Evolutionary conservation across 2,329 filamentous ascomycete species (phyloP).

Genomic region (Ceratocystis cacaofunesta): DNA sequence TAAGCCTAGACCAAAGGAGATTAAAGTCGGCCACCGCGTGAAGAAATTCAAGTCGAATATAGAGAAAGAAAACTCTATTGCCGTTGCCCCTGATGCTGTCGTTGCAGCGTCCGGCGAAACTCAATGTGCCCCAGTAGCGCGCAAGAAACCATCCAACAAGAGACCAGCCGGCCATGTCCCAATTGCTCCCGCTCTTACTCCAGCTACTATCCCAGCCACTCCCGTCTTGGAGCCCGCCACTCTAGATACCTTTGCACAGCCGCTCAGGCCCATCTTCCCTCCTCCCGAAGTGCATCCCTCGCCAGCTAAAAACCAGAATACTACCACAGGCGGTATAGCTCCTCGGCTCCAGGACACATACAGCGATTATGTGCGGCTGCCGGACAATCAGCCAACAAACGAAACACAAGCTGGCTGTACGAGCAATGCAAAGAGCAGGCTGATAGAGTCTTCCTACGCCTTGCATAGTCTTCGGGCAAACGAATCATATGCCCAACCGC

Average conservation of each 20-base stretch:
- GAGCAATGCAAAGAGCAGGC: not conserved
- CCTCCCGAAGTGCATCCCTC: not conserved
- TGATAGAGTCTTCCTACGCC: not conserved
- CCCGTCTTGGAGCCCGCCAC: not conserved
- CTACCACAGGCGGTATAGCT: not conserved
- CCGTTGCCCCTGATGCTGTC: not conserved
- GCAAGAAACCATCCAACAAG: not conserved
- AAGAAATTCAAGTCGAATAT: too few species aligned
- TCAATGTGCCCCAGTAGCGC: not conserved
- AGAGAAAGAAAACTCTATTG: too few species aligned
- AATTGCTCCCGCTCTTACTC: not conserved
- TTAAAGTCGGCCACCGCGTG: too few species aligned
- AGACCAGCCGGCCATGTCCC: not conserved
- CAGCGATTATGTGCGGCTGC: not conserved
- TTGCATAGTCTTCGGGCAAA: not conserved
- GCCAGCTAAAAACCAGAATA: not conserved
- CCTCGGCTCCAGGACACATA: not conserved
- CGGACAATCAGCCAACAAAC: not conserved
- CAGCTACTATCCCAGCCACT: not conserved
- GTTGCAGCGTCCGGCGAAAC: not conserved
- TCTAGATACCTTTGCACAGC: not conserved
- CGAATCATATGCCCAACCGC: too few species aligned
- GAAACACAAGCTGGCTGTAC: not conserved
- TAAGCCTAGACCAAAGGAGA: too few species aligned
- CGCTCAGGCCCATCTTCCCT: not conserved